Conservation (phyloP, 805 yeast genomes). For the Yarrowia osloensis region DNA sequence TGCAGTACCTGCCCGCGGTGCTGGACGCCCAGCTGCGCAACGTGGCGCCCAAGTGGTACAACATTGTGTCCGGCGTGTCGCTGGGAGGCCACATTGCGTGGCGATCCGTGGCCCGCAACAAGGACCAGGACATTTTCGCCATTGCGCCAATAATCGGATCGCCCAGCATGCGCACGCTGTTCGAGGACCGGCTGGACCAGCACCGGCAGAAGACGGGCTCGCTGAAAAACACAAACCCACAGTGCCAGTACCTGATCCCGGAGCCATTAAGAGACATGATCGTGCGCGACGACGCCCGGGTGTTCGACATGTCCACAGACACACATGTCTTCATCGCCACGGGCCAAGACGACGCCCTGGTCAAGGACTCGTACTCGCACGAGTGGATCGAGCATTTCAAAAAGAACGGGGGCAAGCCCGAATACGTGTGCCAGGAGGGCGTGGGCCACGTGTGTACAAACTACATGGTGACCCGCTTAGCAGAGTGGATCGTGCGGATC, state of each 20-base stretch:
- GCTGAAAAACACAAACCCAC: slow-evolving; percentile 8
- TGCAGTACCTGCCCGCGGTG: slow-evolving; percentile 48
- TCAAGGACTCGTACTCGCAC: slow-evolving; percentile 42
- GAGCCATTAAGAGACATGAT: slow-evolving; percentile 25
- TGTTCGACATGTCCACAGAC: slow-evolving; percentile 32
- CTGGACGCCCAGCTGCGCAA: slow-evolving; percentile 36
- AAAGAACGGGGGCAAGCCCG: slow-evolving; percentile 33
- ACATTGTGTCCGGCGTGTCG: slow-evolving; percentile 54
- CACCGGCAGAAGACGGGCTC: slow-evolving; percentile 13
- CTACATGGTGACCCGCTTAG: slow-evolving; percentile 38
- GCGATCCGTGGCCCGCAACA: slow-evolving; percentile 41
- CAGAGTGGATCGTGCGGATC: slow-evolving; percentile 37
- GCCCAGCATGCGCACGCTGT: slow-evolving; percentile 49
- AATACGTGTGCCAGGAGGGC: slow-evolving; percentile 39
- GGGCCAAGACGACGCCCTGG: slow-evolving; percentile 45
- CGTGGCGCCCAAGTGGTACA: slow-evolving; percentile 38
- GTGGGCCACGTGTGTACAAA: slow-evolving; percentile 42
- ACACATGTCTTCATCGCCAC: slow-evolving; percentile 39
- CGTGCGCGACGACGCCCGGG: slow-evolving; percentile 24
- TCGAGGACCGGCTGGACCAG: slow-evolving; percentile 36
- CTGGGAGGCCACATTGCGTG: slow-evolving; percentile 61
- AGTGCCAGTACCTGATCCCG: slow-evolving; percentile 22
- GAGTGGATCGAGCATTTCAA: slow-evolving; percentile 39
- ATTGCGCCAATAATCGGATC: slow-evolving; percentile 57
- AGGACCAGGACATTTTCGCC: slow-evolving; percentile 45